Base-by-base conservation (phyloP, 306 rosid genomes). In the Dalbergia oliveri region DNA sequence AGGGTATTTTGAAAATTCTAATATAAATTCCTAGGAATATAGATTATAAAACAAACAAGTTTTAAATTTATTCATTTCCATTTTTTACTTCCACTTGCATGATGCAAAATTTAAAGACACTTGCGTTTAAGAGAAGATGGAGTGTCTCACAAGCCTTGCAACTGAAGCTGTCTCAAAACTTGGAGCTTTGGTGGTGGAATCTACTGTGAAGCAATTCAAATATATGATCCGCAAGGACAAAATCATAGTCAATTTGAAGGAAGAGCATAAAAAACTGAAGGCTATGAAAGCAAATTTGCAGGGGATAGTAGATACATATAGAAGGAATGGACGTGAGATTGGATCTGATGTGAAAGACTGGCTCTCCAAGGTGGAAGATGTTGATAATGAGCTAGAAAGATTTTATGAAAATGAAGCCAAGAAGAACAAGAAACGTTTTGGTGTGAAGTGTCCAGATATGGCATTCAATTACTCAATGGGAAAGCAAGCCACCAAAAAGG, bases 391-490 rank as follows among this genome's bases (percentile, higher is more conserved):
- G 3, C 8, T 73, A 34, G 10, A 72, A n/a, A 16, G 5, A 1
- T 73, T 73, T 15, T 73, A 19, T 58, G 41, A 39, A 57, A 14
- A 58, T 13, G 35, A 58, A 73, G 66, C 44, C 7, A 73, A 21
- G 7, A 56, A 56, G 66, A 21, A 21, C 5, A 37, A 21, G 41
- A 73, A 21, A 1, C 11, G 56, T 33, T 19, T 58, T 58, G 35
- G 54, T 41, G 78, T 71, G 11, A 1, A 37, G 13, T 58, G 78
- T 73, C 66, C 68, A 39, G 2, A 73, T 74, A 14, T 59, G 58
- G 26, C 14, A 9, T 43, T 31, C 19, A 13, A 19, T 33, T 76
- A 76, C 33, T 64, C 73, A 11, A n/a, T 63, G 39, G 56, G 80
- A 3, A 3, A 53, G 64, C n/a, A 5, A 34, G 73, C 54, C 3